Conservation (phyloP, 129 eudicot genomes). For the Pulicaria dysenterica region DNA sequence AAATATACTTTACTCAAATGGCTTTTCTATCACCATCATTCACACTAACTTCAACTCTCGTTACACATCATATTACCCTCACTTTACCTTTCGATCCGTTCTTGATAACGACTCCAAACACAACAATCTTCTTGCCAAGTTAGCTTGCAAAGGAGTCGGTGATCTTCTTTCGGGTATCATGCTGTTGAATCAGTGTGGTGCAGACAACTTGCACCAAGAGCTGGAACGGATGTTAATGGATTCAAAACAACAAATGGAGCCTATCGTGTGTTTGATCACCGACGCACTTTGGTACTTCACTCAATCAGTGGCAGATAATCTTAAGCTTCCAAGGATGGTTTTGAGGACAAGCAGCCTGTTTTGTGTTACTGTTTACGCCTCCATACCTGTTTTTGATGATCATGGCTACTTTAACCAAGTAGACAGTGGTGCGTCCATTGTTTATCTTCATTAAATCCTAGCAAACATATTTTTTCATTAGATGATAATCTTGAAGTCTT, state of each 20-base stretch:
- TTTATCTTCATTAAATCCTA: not conserved
- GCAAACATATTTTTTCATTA: not conserved
- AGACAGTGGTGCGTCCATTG: slow-evolving; percentile 9
- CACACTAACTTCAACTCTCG: slow-evolving; percentile 55
- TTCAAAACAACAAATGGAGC: slow-evolving; percentile 16
- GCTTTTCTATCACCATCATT: slow-evolving; percentile 59
- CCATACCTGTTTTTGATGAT: slow-evolving; percentile 38
- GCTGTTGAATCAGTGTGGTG: slow-evolving; percentile 38
- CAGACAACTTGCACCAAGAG: slow-evolving; percentile 32
- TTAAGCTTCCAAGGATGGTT: slow-evolving; percentile 49
- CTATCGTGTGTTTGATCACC: slow-evolving; percentile 51
- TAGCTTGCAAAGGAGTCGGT: slow-evolving; percentile 16
- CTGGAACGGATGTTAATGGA: slow-evolving; percentile 34
- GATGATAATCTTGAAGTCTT: slow-evolving; percentile 7
- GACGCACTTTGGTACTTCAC: slow-evolving; percentile 62
- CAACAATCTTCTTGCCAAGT: slow-evolving; percentile 21
- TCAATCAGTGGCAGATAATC: slow-evolving; percentile 41
- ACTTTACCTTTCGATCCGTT: slow-evolving; percentile 47
- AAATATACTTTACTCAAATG: slow-evolving; percentile 52
- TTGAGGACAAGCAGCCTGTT: slow-evolving; percentile 50
- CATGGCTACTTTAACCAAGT: slow-evolving; percentile 39
- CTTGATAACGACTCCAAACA: slow-evolving; percentile 26
- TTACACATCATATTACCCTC: slow-evolving; percentile 46
- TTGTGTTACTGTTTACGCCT: slow-evolving; percentile 29
- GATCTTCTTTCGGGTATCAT: slow-evolving; percentile 24